These are phyloP conservation scores for Daldinia vernicosa DNA, from an alignment of 495 filamentous ascomycete genomes.

Conservation along the genomic window DNA sequence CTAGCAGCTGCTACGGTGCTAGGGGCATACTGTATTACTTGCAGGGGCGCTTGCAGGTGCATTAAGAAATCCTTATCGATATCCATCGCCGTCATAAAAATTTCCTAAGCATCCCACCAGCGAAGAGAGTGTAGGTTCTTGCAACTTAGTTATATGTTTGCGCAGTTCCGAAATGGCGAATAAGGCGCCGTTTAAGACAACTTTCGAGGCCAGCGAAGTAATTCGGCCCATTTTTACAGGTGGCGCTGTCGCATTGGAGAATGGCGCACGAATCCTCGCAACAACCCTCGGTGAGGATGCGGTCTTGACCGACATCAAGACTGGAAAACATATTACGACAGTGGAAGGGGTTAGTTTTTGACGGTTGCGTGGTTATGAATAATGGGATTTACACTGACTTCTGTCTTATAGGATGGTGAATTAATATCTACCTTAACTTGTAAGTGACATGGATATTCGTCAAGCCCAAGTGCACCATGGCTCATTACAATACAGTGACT, in stretches of 20 bases:
- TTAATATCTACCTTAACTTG: constrained; percentile 84
- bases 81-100: constrained; percentile 45
- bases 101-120: constrained; percentile 35
- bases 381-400: constrained; percentile 2
- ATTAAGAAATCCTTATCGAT: constrained; percentile 23
- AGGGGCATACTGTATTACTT: constrained; percentile 3
- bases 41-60: not conserved
- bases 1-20: constrained; percentile 3
- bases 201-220: constrained; percentile 80
- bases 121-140: not conserved
- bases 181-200: constrained; percentile 70
- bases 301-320: constrained; percentile 83
- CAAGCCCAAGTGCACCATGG: constrained; percentile 1
- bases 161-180: constrained; percentile 55
- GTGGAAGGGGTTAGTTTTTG: constrained; percentile 81
- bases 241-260: constrained; percentile 83
- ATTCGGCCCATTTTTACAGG: constrained; percentile 96
- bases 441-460: constrained; percentile 50
- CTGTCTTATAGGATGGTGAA: constrained; percentile 79
- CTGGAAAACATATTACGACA: constrained; percentile 80
- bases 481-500: constrained; percentile 68
- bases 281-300: constrained; percentile 90
- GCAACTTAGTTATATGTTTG: constrained; percentile 4
- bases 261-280: constrained; percentile 82
- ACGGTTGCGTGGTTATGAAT: not conserved